Evolutionary conservation across 208 protist genomes (phyloP).

Genomic region (Wallacemonas sp.): DNA sequence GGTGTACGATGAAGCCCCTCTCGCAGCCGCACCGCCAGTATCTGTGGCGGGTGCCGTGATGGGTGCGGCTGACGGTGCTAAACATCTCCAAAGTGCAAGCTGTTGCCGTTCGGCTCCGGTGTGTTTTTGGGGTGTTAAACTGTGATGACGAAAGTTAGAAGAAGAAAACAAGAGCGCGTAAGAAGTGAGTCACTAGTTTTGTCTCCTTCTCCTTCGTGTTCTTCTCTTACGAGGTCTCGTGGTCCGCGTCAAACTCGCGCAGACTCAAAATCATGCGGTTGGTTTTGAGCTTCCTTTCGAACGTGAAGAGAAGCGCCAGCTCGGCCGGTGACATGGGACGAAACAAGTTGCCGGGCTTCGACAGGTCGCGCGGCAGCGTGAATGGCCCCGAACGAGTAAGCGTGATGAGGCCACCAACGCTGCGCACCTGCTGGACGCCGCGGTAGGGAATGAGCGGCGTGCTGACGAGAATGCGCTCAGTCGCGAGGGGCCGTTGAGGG

Average conservation of each 20-base stretch:
- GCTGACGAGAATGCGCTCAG: constrained; percentile 58
- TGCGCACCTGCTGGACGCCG: constrained; percentile 48
- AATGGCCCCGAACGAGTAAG: constrained; percentile 79
- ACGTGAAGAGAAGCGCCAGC: constrained; percentile 81
- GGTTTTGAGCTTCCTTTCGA: constrained; percentile 81
- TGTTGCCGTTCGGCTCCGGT: no score
- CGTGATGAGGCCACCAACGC: constrained; percentile 50
- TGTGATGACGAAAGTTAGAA: background rate
- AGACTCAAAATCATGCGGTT: constrained; percentile 84
- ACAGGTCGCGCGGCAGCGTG: constrained; percentile 41
- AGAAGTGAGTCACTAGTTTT: no score
- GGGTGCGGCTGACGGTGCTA: no score
- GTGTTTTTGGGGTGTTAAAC: background rate
- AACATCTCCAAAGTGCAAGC: no score
- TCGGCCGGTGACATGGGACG: constrained; percentile 54
- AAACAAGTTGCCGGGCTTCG: constrained; percentile 27
- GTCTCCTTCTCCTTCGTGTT: background rate
- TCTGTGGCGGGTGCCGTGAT: no score
- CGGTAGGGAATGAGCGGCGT: constrained; percentile 83
- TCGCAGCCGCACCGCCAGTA: no score
- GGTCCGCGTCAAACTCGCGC: constrained; percentile 57
- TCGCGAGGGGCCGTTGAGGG: constrained; percentile 17
- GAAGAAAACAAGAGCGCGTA: background rate
- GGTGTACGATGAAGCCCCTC: no score
- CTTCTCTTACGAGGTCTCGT: background rate